Evolutionary conservation across 306 rosid genomes (phyloP), one percentile per base, ranked within the genome.

Genomic region (Dicorynia guianensis): DNA sequence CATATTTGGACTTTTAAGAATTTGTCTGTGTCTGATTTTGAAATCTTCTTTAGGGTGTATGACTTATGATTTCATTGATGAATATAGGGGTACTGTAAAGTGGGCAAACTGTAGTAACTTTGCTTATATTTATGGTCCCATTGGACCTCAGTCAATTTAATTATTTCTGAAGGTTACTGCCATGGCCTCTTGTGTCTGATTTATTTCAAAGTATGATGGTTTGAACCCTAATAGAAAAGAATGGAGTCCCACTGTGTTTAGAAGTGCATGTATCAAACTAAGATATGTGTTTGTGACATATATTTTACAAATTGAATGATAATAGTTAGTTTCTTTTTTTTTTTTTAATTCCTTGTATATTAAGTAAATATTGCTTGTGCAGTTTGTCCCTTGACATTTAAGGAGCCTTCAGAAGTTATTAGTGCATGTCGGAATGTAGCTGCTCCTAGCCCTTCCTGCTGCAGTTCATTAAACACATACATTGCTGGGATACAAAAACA

Each of bases 311-410:
- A 60, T 70, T 40, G n/a, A 85, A 58, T 69, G 17, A 56, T 35
- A 48, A 5, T 54, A 8, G 35, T 60, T 7, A 75, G 36, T 53
- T 76, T 15, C 19, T 30, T 13, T 39, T 58, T 42, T 18, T 60
- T 39, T 55, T 56, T 65, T 20, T 74, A 58, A 35, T 11, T 10
- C 20, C 61, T 18, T 43, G 35, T 46, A 35, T 81, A 39, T 68
- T 62, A 66, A 33, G 61, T 79, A 68, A 58, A 34, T 77, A 25
- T 80, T 85, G 39, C 65, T 72, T 79, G 72, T 80, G 85, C 92
- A 95, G 99, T 86, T 68, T 95, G 99, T 73, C 99, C 99, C 79
- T 86, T 95, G 87, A 80, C 76, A 83, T 95, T 95, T 71, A 87
- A 81, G 87, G 88, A 89, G 83, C 97, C 99, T 53, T 67, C 82